Conservation (phyloP, 805 yeast species). For the Nakazawaea peltata region DNA sequence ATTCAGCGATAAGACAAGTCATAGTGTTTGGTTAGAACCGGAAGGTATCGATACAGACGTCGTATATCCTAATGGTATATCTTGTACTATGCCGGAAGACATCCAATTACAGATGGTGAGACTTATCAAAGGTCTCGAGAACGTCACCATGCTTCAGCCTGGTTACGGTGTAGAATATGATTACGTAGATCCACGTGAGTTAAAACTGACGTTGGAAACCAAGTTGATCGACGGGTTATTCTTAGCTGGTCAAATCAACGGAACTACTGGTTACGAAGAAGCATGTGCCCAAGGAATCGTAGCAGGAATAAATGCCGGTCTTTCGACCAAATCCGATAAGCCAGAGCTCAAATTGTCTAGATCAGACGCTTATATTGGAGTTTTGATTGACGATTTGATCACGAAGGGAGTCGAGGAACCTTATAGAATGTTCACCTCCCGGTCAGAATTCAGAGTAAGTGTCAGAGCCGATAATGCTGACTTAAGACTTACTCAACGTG, state of each 20-base stretch:
- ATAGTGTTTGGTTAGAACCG: constrained; percentile 92
- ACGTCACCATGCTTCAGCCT: constrained; percentile 83
- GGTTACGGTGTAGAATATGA: constrained; percentile 99
- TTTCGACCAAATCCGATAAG: constrained; percentile 30
- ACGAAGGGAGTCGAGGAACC: constrained; percentile 97
- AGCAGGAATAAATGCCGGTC: constrained; percentile 94
- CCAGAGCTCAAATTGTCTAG: constrained; percentile 46
- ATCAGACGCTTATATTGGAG: constrained; percentile 87
- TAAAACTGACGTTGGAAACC: constrained; percentile 72
- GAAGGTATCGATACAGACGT: constrained; percentile 84
- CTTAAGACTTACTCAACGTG: constrained; percentile 65
- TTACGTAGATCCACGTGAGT: constrained; percentile 88
- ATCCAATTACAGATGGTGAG: constrained; percentile 69
- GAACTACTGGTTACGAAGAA: constrained; percentile 98
- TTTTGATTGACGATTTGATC: constrained; percentile 84
- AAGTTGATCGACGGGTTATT: constrained; percentile 69
- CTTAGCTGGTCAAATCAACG: constrained; percentile 96
- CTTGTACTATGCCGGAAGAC: constrained; percentile 94
- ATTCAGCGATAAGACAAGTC: constrained; percentile 69
- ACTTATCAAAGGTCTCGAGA: constrained; percentile 82
- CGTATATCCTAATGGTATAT: constrained; percentile 95
- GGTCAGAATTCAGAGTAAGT: constrained; percentile 88
- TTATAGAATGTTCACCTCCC: constrained; percentile 93
- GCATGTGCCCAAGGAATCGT: constrained; percentile 96
- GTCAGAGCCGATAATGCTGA: constrained; percentile 96